Base-by-base conservation (phyloP, 139 green algal genomes). In the Astrephomene gubernaculifera region DNA sequence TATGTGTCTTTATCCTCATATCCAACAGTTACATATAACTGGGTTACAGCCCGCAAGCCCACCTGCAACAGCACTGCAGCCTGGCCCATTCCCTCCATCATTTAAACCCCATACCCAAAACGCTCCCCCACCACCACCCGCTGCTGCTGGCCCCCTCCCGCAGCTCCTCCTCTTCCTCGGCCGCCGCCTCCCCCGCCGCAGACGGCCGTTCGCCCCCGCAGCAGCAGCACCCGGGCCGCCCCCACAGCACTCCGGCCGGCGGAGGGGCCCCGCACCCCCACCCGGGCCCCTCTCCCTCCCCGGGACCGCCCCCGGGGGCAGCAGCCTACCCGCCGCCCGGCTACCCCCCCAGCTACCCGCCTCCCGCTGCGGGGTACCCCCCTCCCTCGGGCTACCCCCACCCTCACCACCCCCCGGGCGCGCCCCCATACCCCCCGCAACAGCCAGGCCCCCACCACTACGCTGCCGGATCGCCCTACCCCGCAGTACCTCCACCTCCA, bases 261-360 rank as follows among this genome's bases (percentile, higher is more conserved):
- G 8, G 74, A 68, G 67, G 71, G 44, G 39, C 60, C 63, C n/a
- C 70, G 64, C 75, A n/a, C 63, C 68, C 21, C 21, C n/a, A n/a
- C n/a, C n/a, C 61, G 43, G 39, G 54, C 82, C 31, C 45, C 61
- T 36, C 81, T 69, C 10, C 71, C 70, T 2, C 82, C 41, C 1
- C 17, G 14, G 43, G 57, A 43, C 10, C 64, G 53, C 60, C 70
- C n/a, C 49, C 68, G 49, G 49, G 49, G 49, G 6, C 43, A 61
- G 44, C 61, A 78, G 43, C 71, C 25, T n/a, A n/a, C n/a, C 72
- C 81, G 10, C 71, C 45, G 31, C 71, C 43, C 8, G 71, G 25
- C n/a, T 79, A 79, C 71, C 71, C 69, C 24, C 49, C 65, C 49
- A 45, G 49, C 49, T 67, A 80, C 21, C 68, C 49, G 10, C 69